Evolutionary conservation across 805 yeast genomes (phyloP), one percentile per base, ranked within the genome.

Genomic region (Wickerhamomyces silvicola): DNA sequence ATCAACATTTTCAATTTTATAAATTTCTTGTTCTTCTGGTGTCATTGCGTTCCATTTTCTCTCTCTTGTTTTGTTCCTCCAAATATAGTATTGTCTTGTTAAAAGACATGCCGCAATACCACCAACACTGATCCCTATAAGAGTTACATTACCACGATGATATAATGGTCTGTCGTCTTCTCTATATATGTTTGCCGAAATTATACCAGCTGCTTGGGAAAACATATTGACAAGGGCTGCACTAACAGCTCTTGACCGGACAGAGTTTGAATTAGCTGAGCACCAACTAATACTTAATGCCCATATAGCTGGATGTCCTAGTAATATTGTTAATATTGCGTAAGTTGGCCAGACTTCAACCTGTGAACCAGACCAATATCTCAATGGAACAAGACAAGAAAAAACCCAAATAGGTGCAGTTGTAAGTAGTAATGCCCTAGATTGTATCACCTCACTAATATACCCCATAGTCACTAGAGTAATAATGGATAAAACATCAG

Each of bases 211-310:
- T n/a, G n/a, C n/a, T n/a, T n/a, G n/a, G n/a, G n/a, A n/a, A n/a
- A n/a, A n/a, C n/a, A n/a, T n/a, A n/a, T n/a, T n/a, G n/a, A n/a
- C n/a, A 6, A 78, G 35, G 0, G 85, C 75, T 0, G 83, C 72
- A 8, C 79, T 67, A 4, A 79, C 72, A 0, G 83, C 69, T 40
- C 86, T 58, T 5, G 72, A 59, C 23, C 75, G 57, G 22, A 79
- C 78, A 2, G 78, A 62, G 46, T 72, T 70, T 10, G 82, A 66
- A 45, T 78, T 79, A 24, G 70, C 50, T 0, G 85, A 76, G 31
- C 72, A 66, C 75, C 81, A 21, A 6, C 12, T 4, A 5, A 21
- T 12, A 21, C n/a, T 21, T 6, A 21, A 11, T 5, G 23, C 23
- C 10, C n/a, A 12, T 21, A 21, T 21, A 21, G 10, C 10, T 21